Conservation (phyloP, 1,139 yeast genomes). For the Suhomyces taliae region DNA sequence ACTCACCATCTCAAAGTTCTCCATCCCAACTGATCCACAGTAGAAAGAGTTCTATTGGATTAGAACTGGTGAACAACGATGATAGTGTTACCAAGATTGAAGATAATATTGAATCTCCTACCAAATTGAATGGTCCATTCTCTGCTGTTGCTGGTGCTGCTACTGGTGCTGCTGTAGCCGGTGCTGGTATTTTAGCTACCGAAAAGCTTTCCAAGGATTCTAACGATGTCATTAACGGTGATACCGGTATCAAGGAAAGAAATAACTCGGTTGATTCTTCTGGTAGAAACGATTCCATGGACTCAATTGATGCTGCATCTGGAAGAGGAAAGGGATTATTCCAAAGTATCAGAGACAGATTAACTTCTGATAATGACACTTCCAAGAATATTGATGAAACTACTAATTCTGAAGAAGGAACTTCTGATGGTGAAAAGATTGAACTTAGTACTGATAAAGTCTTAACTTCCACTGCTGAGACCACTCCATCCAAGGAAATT, state of each 20-base stretch:
- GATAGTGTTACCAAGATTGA: conserved; percentile 6
- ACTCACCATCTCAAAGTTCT: conserved; percentile 1
- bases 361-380: conserved; percentile 18
- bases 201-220: background rate
- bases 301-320: conserved; percentile 7
- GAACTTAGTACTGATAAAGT: conserved; percentile 19
- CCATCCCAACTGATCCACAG: conserved; percentile 9
- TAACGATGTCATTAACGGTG: conserved; percentile 12
- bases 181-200: background rate
- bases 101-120: conserved; percentile 1
- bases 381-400: conserved; percentile 11
- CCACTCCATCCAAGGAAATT: conserved; percentile 30
- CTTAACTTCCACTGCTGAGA: conserved; percentile 30
- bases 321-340: conserved; percentile 33
- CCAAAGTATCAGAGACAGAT: conserved; percentile 36
- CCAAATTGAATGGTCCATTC: conserved; percentile 21
- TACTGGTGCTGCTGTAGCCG: conserved; percentile 5
- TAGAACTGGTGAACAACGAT: conserved; percentile 6
- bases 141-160: conserved; percentile 7
- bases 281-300: conserved; percentile 3
- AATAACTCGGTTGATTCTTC: background rate
- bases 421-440: conserved; percentile 21
- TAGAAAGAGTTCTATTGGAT: conserved; percentile 7
- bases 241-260: conserved; percentile 1
- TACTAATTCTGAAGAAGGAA: conserved; percentile 14